A percentile compares a stretch with the other conserved stretches of the same genome.
Conservation (phyloP, 371 early-diverging fungal genomes). For the Rhizopus sp. region DNA sequence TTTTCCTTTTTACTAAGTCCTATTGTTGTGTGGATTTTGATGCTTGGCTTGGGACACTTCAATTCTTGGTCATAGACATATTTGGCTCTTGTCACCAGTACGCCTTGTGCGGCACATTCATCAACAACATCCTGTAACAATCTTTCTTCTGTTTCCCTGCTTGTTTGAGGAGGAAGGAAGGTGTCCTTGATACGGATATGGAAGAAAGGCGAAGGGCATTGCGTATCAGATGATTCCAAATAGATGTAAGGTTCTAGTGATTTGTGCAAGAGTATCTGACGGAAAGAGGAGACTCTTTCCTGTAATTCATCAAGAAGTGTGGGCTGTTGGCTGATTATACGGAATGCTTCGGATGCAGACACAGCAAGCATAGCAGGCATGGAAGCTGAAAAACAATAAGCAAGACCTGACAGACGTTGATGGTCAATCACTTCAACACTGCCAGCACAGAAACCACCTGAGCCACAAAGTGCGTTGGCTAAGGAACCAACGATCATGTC, state of each 20-base stretch:
- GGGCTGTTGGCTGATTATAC: conserved; percentile 56
- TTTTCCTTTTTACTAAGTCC: conserved; percentile 81
- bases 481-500: conserved; percentile 96
- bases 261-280: conserved; percentile 38
- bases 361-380: conserved; percentile 96
- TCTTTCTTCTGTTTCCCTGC: conserved; percentile 61
- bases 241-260: conserved; percentile 46
- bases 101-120: conserved; percentile 69
- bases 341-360: conserved; percentile 85
- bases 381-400: conserved; percentile 99
- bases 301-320: conserved; percentile 31
- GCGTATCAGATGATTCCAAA: conserved; percentile 44
- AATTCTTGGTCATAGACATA: conserved; percentile 88
- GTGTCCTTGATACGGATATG: conserved; percentile 64
- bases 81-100: conserved; percentile 85
- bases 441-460: conserved; percentile 98
- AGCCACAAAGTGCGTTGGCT: conserved; percentile 80
- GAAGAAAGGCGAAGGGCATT: conserved; percentile 66
- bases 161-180: conserved; percentile 40
- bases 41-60: conserved; percentile 72
- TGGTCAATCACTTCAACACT: conserved; percentile 90
- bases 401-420: conserved; percentile 90
- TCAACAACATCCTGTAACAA: conserved; percentile 86
- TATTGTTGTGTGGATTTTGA: conserved; percentile 79
- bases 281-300: conserved; percentile 41